Evolutionary conservation across 768 basidiomycete species (phyloP).

Genomic region (Neoboletus subvelutipes): DNA sequence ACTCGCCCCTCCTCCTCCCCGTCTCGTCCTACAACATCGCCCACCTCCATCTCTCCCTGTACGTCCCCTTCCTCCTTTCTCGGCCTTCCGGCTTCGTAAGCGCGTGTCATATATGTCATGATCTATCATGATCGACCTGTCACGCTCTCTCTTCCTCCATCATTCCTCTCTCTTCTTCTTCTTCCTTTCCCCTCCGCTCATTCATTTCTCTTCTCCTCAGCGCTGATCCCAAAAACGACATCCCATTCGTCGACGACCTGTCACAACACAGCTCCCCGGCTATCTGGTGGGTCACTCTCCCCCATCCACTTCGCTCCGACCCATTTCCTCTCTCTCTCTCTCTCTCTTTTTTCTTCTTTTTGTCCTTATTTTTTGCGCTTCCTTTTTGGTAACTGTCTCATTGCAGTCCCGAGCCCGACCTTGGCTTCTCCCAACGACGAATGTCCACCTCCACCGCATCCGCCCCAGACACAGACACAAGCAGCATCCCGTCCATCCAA

Average conservation of each 20-base stretch:
- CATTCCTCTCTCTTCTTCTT: slow-evolving; percentile 5
- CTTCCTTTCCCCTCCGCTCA: slow-evolving; percentile 6
- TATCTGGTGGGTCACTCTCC: slow-evolving; percentile 41
- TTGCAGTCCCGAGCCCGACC: slow-evolving; percentile 44
- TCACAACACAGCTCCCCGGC: slow-evolving; percentile 48
- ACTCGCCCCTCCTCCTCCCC: slow-evolving; percentile 35
- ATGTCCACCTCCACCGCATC: slow-evolving; percentile 80
- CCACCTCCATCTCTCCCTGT: slow-evolving; percentile 63
- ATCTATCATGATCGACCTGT: slow-evolving; percentile 33
- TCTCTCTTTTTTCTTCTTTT: slow-evolving; percentile 14
- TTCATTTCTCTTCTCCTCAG: slow-evolving; percentile 16
- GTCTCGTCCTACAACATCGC: slow-evolving; percentile 61
- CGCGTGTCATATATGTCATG: slow-evolving; percentile 32
- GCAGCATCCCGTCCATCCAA: slow-evolving; percentile 53
- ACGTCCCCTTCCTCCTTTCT: slow-evolving; percentile 30
- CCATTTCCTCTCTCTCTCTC: slow-evolving; percentile 19
- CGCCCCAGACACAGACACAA: slow-evolving; percentile 58
- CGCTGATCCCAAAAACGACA: slow-evolving; percentile 42
- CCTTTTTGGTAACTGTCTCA: slow-evolving; percentile 14
- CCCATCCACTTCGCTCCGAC: slow-evolving; percentile 15
- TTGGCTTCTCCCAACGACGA: slow-evolving; percentile 58
- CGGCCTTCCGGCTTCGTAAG: slow-evolving; percentile 12
- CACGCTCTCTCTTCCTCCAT: slow-evolving; percentile 16
- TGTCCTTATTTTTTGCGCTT: background rate
- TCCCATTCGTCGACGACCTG: slow-evolving; percentile 45